Evolutionary conservation across 192 early-diverging fungal species (phyloP).

Genomic region (Linnemannia hyalina): DNA sequence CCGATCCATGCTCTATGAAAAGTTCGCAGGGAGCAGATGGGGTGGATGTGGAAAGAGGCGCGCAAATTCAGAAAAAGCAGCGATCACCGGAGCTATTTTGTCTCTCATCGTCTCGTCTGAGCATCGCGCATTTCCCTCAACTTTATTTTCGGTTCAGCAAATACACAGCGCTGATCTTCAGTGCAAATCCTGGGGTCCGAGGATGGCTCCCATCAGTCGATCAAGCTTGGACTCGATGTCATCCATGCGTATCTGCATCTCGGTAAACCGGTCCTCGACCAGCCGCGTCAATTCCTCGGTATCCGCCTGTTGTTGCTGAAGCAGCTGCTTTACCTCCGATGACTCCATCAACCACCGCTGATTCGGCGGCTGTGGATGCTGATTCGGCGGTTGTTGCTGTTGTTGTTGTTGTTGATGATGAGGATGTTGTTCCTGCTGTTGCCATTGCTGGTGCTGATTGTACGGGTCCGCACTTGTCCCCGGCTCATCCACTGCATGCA

Average conservation of each 20-base stretch:
- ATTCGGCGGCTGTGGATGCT: background rate
- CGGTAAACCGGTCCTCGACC: slow-evolving; percentile 21
- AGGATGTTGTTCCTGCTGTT: background rate
- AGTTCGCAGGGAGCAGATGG: background rate
- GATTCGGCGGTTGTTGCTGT: slow-evolving; percentile 5
- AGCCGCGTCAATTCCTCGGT: slow-evolving; percentile 23
- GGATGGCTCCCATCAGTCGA: slow-evolving; percentile 24
- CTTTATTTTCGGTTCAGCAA: background rate
- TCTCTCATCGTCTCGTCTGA: background rate
- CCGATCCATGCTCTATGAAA: background rate
- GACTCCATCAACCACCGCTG: slow-evolving; percentile 19
- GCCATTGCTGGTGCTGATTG: background rate
- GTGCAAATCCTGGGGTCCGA: background rate
- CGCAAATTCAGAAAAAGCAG: background rate
- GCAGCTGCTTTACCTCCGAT: background rate
- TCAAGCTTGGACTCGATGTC: slow-evolving; percentile 45
- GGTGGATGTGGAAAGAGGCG: background rate
- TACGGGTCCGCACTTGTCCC: background rate
- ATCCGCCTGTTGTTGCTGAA: slow-evolving; percentile 14
- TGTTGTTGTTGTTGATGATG: slow-evolving; percentile 6
- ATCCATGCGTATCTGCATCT: slow-evolving; percentile 41
- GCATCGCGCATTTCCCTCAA: background rate
- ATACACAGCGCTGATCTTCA: background rate
- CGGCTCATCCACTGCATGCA: background rate
- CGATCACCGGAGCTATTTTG: background rate